Evolutionary conservation across 2,329 filamentous ascomycete species (phyloP).

Genomic region (Coniosporium tulheliwenetii): DNA sequence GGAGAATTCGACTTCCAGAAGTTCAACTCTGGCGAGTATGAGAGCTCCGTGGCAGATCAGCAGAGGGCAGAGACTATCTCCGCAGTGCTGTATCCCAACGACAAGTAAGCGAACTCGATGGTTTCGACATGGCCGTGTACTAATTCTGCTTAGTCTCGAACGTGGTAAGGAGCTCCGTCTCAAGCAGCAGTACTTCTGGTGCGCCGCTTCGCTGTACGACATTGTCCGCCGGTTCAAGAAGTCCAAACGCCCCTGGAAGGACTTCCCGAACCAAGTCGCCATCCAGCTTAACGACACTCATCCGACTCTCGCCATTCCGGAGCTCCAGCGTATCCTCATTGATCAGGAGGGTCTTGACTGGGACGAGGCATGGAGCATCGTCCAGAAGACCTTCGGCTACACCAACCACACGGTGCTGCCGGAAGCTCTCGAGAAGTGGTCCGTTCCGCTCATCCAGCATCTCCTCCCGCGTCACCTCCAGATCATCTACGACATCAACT

Average conservation of each 20-base stretch:
- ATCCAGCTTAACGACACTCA: conserved; percentile 98
- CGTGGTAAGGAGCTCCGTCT: conserved; percentile 90
- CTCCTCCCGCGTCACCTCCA: conserved; percentile 86
- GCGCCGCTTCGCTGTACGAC: conserved; percentile 87
- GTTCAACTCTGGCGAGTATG: conserved; percentile 96
- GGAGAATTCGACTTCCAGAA: conserved; percentile 99
- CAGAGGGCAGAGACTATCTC: conserved; percentile 98
- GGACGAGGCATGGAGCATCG: conserved; percentile 76
- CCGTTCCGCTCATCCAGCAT: conserved; percentile 80
- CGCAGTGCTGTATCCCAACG: conserved; percentile 91
- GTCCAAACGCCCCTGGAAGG: conserved; percentile 74
- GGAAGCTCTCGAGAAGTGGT: conserved; percentile 97
- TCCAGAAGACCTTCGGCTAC: conserved; percentile 64
- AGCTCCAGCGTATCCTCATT: conserved; percentile 81
- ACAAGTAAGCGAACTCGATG: conserved; percentile 39
- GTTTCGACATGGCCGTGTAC: neutral
- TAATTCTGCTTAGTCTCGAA: conserved; percentile 40
- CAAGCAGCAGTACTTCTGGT: conserved; percentile 99
- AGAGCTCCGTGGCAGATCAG: conserved; percentile 94
- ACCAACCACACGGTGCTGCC: conserved; percentile 97
- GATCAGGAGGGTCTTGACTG: conserved; percentile 85
- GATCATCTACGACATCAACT: conserved; percentile 97
- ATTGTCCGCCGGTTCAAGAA: conserved; percentile 98
- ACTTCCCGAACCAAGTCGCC: conserved; percentile 88
- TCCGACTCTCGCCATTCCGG: conserved; percentile 88